Conservation (phyloP, 345 rosid species). For the Stellera chamaejasme region DNA sequence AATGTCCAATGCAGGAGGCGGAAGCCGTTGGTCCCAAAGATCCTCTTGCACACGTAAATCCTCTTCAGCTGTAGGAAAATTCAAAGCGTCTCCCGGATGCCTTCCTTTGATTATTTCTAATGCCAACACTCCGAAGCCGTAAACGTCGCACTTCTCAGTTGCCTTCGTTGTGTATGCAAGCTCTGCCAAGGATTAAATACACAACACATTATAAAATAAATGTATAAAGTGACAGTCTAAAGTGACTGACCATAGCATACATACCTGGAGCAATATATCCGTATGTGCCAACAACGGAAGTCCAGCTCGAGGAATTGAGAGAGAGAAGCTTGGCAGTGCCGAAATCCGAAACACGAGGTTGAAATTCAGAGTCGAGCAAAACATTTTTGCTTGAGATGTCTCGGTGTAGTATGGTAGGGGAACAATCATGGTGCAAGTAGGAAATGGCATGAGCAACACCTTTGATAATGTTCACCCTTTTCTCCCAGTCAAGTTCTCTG, state of each 20-base stretch:
- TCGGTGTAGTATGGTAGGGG: neutral
- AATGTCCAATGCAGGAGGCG: conserved; percentile 12
- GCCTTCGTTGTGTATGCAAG: conserved; percentile 9
- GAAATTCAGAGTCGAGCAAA: neutral
- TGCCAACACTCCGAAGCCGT: conserved; percentile 8
- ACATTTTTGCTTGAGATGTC: conserved; percentile 6
- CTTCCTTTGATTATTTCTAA: conserved; percentile 12
- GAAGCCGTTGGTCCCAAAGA: conserved; percentile 19
- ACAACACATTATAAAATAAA: neutral
- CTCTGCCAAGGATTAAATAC: conserved; percentile 4
- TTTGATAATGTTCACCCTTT: conserved; percentile 10
- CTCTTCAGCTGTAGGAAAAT: conserved; percentile 13
- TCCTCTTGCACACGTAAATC: conserved; percentile 17
- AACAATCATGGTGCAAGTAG: conserved; percentile 11
- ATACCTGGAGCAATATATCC: conserved; percentile 8
- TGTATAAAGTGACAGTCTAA: no score
- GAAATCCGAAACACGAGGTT: neutral
- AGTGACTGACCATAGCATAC: conserved; percentile 2
- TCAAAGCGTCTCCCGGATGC: neutral
- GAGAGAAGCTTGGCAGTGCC: neutral
- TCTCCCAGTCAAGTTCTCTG: conserved; percentile 15
- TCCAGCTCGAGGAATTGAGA: neutral
- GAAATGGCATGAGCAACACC: conserved; percentile 15
- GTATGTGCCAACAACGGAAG: neutral
- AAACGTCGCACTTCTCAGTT: conserved; percentile 9